phyloP scores from a whole-genome alignment of 306 rosid genomes.

The Glycine soja region DNA sequence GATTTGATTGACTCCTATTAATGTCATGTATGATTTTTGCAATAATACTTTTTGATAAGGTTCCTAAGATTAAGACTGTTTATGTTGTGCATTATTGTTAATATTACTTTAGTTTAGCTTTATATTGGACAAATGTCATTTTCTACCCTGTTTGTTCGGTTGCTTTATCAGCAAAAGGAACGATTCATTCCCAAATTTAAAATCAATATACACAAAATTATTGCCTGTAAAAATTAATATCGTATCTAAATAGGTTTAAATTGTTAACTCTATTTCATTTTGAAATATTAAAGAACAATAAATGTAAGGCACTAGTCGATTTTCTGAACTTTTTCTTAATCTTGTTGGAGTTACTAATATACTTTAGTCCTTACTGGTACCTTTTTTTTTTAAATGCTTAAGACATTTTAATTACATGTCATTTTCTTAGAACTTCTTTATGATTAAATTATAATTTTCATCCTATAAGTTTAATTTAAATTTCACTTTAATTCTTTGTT shows the following conservation, averaged over 20 bases:
- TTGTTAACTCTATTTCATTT: no score
- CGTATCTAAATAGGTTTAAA: no score
- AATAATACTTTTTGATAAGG: neutral
- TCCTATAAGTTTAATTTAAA: no score
- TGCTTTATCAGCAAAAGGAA: neutral
- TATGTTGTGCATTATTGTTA: neutral
- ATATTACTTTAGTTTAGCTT: neutral
- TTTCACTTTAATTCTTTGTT: neutral
- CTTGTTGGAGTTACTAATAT: no score
- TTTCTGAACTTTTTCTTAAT: no score
- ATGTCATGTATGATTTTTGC: neutral
- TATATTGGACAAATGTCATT: constrained; percentile 23
- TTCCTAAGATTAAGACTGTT: neutral
- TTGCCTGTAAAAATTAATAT: neutral
- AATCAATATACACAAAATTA: neutral
- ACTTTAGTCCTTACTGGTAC: no score
- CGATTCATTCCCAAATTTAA: neutral
- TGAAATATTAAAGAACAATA: no score
- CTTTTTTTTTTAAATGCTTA: no score
- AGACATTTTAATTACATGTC: neutral
- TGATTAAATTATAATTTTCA: neutral
- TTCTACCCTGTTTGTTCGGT: constrained; percentile 2
- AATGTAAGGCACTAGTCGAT: no score
- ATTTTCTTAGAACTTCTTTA: neutral
- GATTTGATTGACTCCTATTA: neutral